Conservation (phyloP, 768 basidiomycete genomes). For the Podaxis carcinomalis region DNA sequence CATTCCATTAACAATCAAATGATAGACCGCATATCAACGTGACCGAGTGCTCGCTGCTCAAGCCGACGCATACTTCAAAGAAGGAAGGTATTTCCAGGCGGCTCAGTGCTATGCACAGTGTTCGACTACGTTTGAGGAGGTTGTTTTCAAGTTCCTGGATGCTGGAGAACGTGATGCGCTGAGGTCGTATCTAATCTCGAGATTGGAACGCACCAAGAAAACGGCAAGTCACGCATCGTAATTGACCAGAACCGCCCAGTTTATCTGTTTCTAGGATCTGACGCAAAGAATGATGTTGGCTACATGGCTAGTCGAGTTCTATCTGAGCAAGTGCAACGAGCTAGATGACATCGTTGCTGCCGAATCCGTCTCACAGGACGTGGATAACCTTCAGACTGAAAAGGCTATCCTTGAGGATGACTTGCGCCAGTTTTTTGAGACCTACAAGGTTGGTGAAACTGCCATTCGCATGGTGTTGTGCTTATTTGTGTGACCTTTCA, state of each 20-base stretch:
- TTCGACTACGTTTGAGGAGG: constrained; percentile 86
- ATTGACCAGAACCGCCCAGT: not conserved
- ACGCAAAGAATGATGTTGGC: constrained; percentile 97
- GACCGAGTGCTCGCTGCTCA: constrained; percentile 82
- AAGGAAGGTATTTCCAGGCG: constrained; percentile 83
- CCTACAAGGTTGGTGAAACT: constrained; percentile 69
- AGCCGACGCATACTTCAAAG: constrained; percentile 73
- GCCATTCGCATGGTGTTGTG: not conserved
- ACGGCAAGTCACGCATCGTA: constrained; percentile 43
- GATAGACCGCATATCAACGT: constrained; percentile 83
- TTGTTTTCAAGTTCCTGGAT: constrained; percentile 86
- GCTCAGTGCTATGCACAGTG: constrained; percentile 91
- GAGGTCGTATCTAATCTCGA: constrained; percentile 83
- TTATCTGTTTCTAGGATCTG: constrained; percentile 53
- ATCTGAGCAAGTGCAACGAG: constrained; percentile 94
- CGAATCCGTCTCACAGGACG: constrained; percentile 74
- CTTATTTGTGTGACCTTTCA: constrained; percentile 24
- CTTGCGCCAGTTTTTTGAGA: constrained; percentile 86
- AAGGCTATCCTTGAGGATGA: constrained; percentile 87
- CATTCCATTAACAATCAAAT: not conserved
- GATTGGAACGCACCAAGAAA: constrained; percentile 82
- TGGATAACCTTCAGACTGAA: constrained; percentile 81
- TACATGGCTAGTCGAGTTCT: constrained; percentile 97
- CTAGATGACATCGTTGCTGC: constrained; percentile 92
- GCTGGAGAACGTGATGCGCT: constrained; percentile 86